Evolutionary conservation across 2,329 filamentous ascomycete species (phyloP), one percentile per base, ranked within the genome.

Genomic region (Pseudogymnoascus sp.): DNA sequence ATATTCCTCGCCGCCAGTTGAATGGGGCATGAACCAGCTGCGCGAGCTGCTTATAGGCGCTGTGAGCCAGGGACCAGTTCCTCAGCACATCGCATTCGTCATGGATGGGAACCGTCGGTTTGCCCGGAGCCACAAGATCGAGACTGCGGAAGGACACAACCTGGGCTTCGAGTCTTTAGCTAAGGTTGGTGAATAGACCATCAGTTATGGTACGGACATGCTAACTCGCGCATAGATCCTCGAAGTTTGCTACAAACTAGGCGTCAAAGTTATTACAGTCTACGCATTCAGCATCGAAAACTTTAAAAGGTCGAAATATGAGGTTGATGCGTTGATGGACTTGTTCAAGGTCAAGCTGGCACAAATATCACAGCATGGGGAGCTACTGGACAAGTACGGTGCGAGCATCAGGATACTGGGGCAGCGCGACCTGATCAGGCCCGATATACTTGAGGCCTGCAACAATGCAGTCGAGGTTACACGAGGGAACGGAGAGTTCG

Each of bases 201-300:
- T 8, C 14, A 23, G 16, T 10, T 14, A 33, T 14, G 16, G 28
- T 56, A 18, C 18, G 50, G 5, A 5, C 25, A 33, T 33, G n/a
- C 50, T 56, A 33, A 56, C n/a, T 33, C 7, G 10, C 10, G 5
- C 12, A 37, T 69, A 90, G 89, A 91, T 97, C 62, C 86, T 99
- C 65, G 94, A 99, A 76, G 90, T 99, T 63, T 97, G 94, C 82
- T 99, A 97, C 81, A 97, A 96, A 74, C 92, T 90, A 64, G 94
- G 94, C 62, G 93, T 99, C 66, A 93, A 94, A 75, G 91, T 96
- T 7, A 93, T 99, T 40, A 97, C 94, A 3, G 92, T 99, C 67
- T 99, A 97, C 75, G 94, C 94, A 14, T 99, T 99, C 77, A 96
- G 91, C 73, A 97, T 99, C 72, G 94, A 99, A 77, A 99, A 99